Evolutionary conservation across 345 rosid species (phyloP).

Genomic region (Linum usitatissimum): DNA sequence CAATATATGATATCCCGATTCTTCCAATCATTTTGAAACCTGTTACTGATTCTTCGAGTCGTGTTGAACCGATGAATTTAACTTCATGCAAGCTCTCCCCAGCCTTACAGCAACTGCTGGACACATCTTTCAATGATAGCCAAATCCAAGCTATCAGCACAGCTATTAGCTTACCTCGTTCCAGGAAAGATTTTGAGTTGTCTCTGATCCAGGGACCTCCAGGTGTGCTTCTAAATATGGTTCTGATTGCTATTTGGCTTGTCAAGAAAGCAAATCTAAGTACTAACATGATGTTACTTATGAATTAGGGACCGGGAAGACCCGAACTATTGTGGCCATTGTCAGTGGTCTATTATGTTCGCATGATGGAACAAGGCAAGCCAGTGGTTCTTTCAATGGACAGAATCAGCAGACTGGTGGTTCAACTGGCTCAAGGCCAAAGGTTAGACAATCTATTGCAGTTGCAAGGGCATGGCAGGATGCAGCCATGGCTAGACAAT

Average conservation of each 20-base stretch:
- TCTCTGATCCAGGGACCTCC: conserved; percentile 99
- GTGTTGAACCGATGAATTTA: conserved; percentile 27
- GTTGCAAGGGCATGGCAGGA: conserved; percentile 91
- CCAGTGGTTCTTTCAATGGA: conserved; percentile 20
- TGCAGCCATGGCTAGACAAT: conserved; percentile 85
- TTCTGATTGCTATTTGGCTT: not conserved
- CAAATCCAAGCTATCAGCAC: conserved; percentile 74
- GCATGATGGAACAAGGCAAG: conserved; percentile 25
- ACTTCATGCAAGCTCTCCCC: conserved; percentile 45
- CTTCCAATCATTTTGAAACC: conserved; percentile 71
- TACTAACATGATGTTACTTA: conserved; percentile 5
- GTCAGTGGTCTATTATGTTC: conserved; percentile 81
- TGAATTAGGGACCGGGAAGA: conserved; percentile 81
- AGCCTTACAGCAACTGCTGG: conserved; percentile 51
- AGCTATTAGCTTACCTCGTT: conserved; percentile 41
- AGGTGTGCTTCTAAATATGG: conserved; percentile 34
- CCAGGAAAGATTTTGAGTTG: conserved; percentile 47
- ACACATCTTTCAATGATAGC: conserved; percentile 73
- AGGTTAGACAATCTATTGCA: conserved; percentile 56
- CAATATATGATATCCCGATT: conserved; percentile 56
- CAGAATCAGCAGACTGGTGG: conserved; percentile 31
- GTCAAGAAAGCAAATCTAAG: not conserved
- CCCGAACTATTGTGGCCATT: conserved; percentile 86
- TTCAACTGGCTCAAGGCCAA: conserved; percentile 33
- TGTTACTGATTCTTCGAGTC: conserved; percentile 24